A percentile compares a stretch with the other conserved stretches of the same genome.
Conservation (phyloP, 148 eudicot species). For the Dysphania ambrosioides region DNA sequence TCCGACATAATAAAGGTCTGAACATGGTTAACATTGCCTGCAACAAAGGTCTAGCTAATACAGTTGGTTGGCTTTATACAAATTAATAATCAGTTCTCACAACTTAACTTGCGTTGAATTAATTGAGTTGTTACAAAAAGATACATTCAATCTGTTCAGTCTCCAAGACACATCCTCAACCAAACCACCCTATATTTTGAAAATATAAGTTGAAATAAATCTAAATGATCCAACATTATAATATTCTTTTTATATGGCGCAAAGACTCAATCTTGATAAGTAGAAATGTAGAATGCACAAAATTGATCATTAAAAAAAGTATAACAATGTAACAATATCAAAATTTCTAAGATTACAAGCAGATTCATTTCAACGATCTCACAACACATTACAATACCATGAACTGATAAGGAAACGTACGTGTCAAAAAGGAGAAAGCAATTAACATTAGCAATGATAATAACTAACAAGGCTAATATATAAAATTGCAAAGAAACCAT, state of each 20-base stretch:
- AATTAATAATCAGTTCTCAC: not conserved
- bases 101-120: no score
- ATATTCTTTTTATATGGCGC: no score
- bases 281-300: no score
- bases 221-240: no score
- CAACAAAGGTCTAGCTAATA: conserved; percentile 36
- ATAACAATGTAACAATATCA: not conserved
- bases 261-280: no score
- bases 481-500: not conserved
- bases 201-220: no score
- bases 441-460: not conserved
- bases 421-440: not conserved
- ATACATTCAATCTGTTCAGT: not conserved
- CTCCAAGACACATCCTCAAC: no score
- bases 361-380: conserved; percentile 1
- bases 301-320: not conserved
- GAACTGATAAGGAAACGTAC: not conserved
- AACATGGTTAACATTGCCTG: conserved; percentile 72
- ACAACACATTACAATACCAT: not conserved
- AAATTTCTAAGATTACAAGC: not conserved
- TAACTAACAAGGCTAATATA: no score
- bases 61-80: not conserved
- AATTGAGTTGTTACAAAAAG: not conserved
- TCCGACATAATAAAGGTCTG: conserved; percentile 70
- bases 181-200: no score